Evolutionary conservation across 129 eudicot genomes (phyloP).

Genomic region (Pulicaria dysenterica): DNA sequence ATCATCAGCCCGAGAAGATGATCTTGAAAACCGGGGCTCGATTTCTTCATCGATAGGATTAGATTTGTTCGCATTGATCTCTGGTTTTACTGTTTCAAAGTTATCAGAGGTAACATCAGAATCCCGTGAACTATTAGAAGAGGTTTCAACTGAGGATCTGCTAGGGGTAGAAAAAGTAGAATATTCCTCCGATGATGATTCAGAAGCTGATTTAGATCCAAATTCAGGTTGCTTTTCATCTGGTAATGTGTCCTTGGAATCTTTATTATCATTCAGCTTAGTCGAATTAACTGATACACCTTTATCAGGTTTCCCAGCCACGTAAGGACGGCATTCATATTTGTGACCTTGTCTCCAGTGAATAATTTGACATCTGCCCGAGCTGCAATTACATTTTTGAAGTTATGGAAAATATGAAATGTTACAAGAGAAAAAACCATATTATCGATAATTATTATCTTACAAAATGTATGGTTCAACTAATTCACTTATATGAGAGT

Average conservation of each 20-base stretch:
- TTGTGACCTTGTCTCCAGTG: constrained; percentile 99
- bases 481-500: constrained; percentile 9
- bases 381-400: constrained; percentile 52
- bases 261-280: constrained; percentile 37
- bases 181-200: constrained; percentile 29
- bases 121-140: constrained; percentile 13
- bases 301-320: constrained; percentile 23
- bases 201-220: constrained; percentile 24
- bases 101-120: constrained; percentile 17
- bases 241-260: constrained; percentile 22
- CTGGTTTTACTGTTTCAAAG: constrained; percentile 1
- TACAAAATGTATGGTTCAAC: neutral
- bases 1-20: constrained; percentile 45
- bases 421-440: constrained; percentile 8
- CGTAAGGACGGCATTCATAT: constrained; percentile 68
- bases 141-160: constrained; percentile 32
- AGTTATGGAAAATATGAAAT: neutral
- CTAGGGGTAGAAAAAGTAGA: constrained; percentile 34
- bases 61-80: constrained; percentile 27
- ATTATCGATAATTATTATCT: neutral
- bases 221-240: constrained; percentile 34
- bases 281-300: constrained; percentile 32
- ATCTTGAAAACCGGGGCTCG: constrained; percentile 33
- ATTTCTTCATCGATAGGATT: constrained; percentile 30
- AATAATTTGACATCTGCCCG: constrained; percentile 87